Evolutionary conservation across 176 grass and related monocot genomes (phyloP).

Genomic region (sorghum (Sorghum bicolor)): DNA sequence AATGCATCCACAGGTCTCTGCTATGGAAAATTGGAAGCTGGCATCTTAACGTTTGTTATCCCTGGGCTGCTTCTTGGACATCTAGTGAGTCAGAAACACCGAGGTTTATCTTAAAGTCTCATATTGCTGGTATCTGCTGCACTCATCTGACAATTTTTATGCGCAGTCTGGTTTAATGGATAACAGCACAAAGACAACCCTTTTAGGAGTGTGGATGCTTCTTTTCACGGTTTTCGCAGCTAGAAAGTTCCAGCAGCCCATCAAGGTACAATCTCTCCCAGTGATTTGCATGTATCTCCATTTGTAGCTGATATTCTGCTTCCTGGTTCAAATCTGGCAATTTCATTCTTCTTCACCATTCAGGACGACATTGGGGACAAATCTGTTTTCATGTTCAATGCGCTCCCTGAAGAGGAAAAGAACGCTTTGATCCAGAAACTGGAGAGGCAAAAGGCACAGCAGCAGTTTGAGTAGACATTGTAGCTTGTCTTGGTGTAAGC

Average conservation of each 20-base stretch:
- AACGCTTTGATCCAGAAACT: slow-evolving; percentile 76
- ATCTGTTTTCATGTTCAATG: slow-evolving; percentile 94
- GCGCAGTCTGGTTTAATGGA: slow-evolving; percentile 73
- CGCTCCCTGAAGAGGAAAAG: slow-evolving; percentile 78
- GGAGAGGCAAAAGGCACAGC: slow-evolving; percentile 21
- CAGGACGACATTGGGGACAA: slow-evolving; percentile 92
- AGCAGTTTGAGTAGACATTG: slow-evolving; percentile 37
- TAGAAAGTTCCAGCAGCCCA: slow-evolving; percentile 92
- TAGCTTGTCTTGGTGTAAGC: neutral
- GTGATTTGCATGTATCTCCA: neutral
- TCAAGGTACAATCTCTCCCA: slow-evolving; percentile 51
- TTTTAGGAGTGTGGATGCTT: slow-evolving; percentile 73
- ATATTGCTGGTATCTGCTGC: neutral
- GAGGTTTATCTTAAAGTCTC: neutral
- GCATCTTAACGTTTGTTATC: slow-evolving; percentile 85
- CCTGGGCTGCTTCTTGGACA: slow-evolving; percentile 88
- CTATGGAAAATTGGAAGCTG: slow-evolving; percentile 89
- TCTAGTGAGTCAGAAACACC: slow-evolving; percentile 45
- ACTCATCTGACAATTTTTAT: neutral
- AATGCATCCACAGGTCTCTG: slow-evolving; percentile 56
- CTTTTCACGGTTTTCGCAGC: slow-evolving; percentile 71
- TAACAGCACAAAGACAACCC: slow-evolving; percentile 50
- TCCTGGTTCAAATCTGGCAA: neutral
- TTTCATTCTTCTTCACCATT: neutral
- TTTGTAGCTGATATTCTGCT: neutral